Evolutionary conservation across 495 filamentous ascomycete species (phyloP), one percentile per base, ranked within the genome.

Genomic region (Podospora pseudopauciseta): DNA sequence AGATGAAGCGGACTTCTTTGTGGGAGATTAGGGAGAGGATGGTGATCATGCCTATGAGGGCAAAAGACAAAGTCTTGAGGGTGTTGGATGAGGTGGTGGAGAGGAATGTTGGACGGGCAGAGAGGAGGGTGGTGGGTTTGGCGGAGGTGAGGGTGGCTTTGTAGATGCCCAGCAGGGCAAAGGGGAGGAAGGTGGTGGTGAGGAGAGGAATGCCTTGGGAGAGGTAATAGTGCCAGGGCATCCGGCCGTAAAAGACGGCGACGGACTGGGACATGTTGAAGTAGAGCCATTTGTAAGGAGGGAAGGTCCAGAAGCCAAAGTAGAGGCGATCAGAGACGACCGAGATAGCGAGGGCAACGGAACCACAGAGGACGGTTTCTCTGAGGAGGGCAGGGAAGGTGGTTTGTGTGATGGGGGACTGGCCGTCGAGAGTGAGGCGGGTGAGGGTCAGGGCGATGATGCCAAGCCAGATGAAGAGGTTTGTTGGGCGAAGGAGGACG

Each of bases 1-100:
- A 97, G 70, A 98, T 91, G 80, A 99, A 99, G 70, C 95, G 92
- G 68, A 97, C 91, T 86, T 99, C 95, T 79, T 99, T 99, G 81
- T 99, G 95, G 28, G 94, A 88, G 66, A 99, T 90, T 16, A 91
- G 68, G 9, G 92, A 96, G 20, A 98, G 86, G 20, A 81, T 75
- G 0, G 79, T 70, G 26, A 89, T 84, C 70, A 92, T 89, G 30
- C 85, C 69, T 39, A 92, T 49, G 39, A 86, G 82, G 0, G 88
- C 83, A 18, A 82, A 82, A 44, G 88, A 86, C 18, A 97, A 79
- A 59, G 91, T 87, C 64, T 82, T 83, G 61, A 82, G 75, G 13
- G 79, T 74, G 55, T 82, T 82, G 60, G 78, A 76, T 34, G 81
- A 79, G 7, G 76, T 72, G 3, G 76, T 71, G 20, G 77, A 73